phyloP scores from a whole-genome alignment of 2,329 filamentous ascomycete genomes.

The Trichophyton verrucosum region DNA sequence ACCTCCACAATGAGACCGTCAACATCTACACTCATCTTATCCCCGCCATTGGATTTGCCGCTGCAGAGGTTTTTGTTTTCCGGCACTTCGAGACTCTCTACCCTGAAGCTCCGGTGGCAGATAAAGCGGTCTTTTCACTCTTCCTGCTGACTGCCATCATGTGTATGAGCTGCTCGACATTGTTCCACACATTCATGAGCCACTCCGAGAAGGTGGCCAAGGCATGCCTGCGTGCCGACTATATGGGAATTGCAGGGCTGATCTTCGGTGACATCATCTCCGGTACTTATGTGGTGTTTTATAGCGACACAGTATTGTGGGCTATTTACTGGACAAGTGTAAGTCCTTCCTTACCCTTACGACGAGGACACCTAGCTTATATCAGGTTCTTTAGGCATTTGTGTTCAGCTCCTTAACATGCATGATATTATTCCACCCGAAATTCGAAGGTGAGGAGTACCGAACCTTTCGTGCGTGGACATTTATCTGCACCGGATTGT shows the following conservation, averaged over 20 bases:
- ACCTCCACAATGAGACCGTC: constrained; percentile 56
- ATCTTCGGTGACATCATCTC: constrained; percentile 22
- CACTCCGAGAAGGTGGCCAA: constrained; percentile 18
- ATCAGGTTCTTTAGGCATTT: not conserved
- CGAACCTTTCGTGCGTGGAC: constrained; percentile 15
- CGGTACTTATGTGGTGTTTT: constrained; percentile 23
- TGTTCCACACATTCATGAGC: constrained; percentile 20
- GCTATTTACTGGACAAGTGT: constrained; percentile 23
- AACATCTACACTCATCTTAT: constrained; percentile 63
- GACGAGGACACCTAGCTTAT: not conserved
- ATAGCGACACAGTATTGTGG: constrained; percentile 18
- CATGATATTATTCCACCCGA: constrained; percentile 26
- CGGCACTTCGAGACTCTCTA: constrained; percentile 9
- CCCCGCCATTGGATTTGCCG: constrained; percentile 49
- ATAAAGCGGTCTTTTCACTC: constrained; percentile 32
- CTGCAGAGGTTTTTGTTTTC: constrained; percentile 8
- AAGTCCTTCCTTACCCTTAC: not conserved
- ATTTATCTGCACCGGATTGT: constrained; percentile 17
- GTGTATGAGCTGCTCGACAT: constrained; percentile 49
- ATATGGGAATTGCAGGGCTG: constrained; percentile 20
- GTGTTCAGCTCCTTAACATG: constrained; percentile 15
- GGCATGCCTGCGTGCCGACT: constrained; percentile 18
- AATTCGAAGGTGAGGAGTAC: constrained; percentile 17
- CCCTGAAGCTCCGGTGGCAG: constrained; percentile 3
- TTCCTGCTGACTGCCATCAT: constrained; percentile 57